These are phyloP conservation scores for Vitis hybrid DNA, from an alignment of 177 flowering plant species.

Conservation along the genomic window DNA sequence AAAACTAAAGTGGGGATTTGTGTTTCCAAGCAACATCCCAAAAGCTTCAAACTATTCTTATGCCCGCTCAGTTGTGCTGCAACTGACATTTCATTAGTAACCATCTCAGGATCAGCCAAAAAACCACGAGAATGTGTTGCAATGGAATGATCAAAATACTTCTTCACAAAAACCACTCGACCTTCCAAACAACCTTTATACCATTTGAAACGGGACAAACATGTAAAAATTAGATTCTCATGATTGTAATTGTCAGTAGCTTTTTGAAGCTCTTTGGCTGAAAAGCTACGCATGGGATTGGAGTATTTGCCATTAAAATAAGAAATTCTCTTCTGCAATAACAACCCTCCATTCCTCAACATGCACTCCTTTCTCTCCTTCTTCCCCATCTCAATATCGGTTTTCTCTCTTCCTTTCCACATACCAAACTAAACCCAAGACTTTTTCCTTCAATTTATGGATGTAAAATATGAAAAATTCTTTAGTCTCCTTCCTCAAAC, in stretches of 20 bases:
- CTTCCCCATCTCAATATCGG: no score
- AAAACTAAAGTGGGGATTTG: slow-evolving; percentile 6
- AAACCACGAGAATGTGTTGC: no score
- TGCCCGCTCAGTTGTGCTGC: slow-evolving; percentile 4
- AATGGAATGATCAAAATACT: background rate
- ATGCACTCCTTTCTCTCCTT: background rate
- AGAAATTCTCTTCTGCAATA: slow-evolving; percentile 3
- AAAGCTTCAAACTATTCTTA: slow-evolving; percentile 13
- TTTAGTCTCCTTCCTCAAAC: no score
- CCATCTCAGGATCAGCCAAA: background rate
- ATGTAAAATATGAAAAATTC: no score
- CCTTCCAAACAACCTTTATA: slow-evolving; percentile 2
- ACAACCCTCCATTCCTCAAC: background rate
- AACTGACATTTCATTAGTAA: background rate
- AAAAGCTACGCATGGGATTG: slow-evolving; percentile 12
- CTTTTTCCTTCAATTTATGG: no score
- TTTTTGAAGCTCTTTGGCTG: background rate
- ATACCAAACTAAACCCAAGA: no score
- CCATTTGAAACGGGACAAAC: background rate
- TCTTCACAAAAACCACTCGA: background rate
- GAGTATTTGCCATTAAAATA: slow-evolving; percentile 2
- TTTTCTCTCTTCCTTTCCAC: no score
- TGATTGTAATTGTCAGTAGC: slow-evolving; percentile 10
- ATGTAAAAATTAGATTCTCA: background rate
- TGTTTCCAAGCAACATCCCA: slow-evolving; percentile 21